phyloP scores from a whole-genome alignment of 306 rosid genomes.

The Cucumis cinereus region DNA sequence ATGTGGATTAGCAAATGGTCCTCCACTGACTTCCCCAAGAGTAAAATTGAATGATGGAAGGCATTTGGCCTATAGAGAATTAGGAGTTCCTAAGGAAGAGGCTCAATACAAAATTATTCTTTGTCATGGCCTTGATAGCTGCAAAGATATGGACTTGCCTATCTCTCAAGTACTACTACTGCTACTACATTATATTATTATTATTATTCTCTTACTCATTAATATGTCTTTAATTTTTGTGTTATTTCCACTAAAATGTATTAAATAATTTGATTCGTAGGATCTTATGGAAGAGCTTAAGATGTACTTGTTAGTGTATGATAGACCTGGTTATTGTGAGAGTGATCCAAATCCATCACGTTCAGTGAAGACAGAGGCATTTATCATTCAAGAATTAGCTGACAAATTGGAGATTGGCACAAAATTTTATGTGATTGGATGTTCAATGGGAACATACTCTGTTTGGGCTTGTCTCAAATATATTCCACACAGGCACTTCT shows the following conservation, averaged over 20 bases:
- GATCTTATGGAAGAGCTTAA: conserved; percentile 45
- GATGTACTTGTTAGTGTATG: conserved; percentile 45
- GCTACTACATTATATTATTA: background rate
- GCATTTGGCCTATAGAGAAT: conserved; percentile 63
- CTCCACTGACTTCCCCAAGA: conserved; percentile 45
- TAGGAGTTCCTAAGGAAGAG: conserved; percentile 52
- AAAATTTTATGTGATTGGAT: conserved; percentile 53
- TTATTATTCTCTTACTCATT: background rate
- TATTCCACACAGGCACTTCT: conserved; percentile 61
- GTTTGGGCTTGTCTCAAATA: conserved; percentile 65
- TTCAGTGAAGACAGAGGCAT: conserved; percentile 77
- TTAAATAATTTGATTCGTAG: conserved; percentile 18
- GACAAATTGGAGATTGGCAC: conserved; percentile 48
- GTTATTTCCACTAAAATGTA: background rate
- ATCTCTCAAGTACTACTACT: conserved; percentile 36
- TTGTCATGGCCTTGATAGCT: conserved; percentile 39
- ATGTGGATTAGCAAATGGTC: conserved; percentile 56
- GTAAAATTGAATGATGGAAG: conserved; percentile 64
- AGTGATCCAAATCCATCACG: conserved; percentile 76
- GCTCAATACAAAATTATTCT: conserved; percentile 56
- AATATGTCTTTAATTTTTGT: background rate
- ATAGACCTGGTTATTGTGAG: conserved; percentile 85
- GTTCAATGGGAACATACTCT: conserved; percentile 56
- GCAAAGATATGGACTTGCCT: conserved; percentile 40
- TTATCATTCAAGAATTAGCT: conserved; percentile 76